Base-by-base conservation (phyloP, 2,329 filamentous ascomycete species). In the Monascus ruber region DNA sequence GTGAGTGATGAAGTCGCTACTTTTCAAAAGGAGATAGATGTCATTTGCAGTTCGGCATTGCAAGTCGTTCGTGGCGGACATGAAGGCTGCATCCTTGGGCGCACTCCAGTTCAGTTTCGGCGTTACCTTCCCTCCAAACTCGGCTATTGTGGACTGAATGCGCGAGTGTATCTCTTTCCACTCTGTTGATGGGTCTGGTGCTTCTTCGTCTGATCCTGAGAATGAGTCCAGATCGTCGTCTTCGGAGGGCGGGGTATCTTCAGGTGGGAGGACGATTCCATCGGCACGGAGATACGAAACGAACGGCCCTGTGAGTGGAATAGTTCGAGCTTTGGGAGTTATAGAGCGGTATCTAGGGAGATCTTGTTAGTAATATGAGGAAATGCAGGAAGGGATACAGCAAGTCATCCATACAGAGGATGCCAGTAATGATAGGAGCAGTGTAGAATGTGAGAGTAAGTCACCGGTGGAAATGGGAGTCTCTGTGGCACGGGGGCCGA, bases 41-140 rank as follows among this genome's bases (percentile, higher is more conserved):
- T 98, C 91, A 58, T 91, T 93, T 2, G 91, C 78, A 1, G 78
- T 79, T 4, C 79, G 80, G 63, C 91, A 98, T 61, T 94, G 86
- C 66, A 95, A 83, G 35, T 85, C 93, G 62, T 98, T 98, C 63
- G 72, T 89, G 59, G 75, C 65, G 64, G 80, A 64, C 62, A 98
- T 95, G 83, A 87, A 95, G 24, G 84, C 85, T 6, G 91, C 91
- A 58, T 98, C 91, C 61, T 95, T 94, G 4, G 91, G 91, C 4
- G 87, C 81, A 5, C 88, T 95, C 91, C 91, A 98, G 67, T 96
- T 96, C 35, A 98, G 69, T 63, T 98, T 98, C 1, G 91, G 91
- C 1, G 83, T 81, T 6, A 94, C 88, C 43, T 81, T 78, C 42
- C 89, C 89, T 10, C 85, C 88, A 1, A 96, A 74, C 51, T 88